Conservation (phyloP, 2,329 filamentous ascomycete species). For the Trichoderma simmonsii region DNA sequence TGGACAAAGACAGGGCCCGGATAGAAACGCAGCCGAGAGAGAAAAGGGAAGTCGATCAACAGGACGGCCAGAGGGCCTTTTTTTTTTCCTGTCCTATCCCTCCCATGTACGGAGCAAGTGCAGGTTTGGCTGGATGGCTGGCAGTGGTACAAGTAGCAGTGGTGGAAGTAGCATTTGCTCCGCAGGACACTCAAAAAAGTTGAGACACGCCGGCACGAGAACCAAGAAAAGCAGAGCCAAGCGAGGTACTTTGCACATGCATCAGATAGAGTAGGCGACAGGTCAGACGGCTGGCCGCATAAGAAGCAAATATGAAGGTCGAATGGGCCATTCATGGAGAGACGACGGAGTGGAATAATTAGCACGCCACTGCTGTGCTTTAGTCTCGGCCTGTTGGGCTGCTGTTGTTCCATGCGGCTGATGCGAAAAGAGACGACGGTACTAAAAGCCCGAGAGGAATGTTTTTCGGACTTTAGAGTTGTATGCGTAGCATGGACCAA, state of each 20-base stretch:
- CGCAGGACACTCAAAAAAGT: neutral
- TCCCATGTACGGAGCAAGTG: neutral
- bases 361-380: neutral
- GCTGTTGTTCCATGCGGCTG: neutral
- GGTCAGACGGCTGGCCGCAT: constrained; percentile 19
- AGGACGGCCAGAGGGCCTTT: neutral
- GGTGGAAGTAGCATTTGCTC: neutral
- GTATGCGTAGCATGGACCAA: neutral
- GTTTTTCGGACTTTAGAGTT: neutral
- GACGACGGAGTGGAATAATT: neutral
- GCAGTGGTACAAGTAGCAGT: neutral
- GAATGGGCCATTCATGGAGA: neutral
- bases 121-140: neutral
- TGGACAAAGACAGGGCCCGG: constrained; percentile 10
- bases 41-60: constrained; percentile 18
- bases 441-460: constrained; percentile 2
- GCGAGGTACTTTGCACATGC: neutral
- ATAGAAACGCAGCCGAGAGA: constrained; percentile 6
- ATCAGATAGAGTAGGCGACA: constrained; percentile 12
- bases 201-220: neutral
- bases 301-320: neutral
- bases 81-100: neutral
- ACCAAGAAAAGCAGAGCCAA: neutral
- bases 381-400: neutral
- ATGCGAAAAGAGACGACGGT: neutral